A percentile compares a stretch with the other conserved stretches of the same genome.
These are phyloP conservation scores for Cryptococcus depauperatus DNA, from an alignment of 1,284 basidiomycete species.

Conservation along the genomic window DNA sequence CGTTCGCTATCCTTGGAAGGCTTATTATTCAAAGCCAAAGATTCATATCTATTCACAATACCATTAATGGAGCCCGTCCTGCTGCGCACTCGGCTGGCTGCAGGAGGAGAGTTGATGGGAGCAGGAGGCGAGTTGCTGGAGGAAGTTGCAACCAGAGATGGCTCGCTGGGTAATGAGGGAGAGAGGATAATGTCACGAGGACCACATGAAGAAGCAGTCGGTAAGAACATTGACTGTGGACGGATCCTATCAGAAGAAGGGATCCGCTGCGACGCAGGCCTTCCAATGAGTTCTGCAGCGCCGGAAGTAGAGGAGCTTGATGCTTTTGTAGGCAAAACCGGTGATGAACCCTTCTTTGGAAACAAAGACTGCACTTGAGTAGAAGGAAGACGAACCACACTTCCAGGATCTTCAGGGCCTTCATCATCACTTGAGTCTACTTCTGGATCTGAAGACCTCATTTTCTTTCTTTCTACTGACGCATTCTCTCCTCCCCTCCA, in stretches of 20 bases:
- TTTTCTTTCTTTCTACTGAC: neutral
- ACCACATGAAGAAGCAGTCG: conserved; percentile 6
- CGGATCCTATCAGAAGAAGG: conserved; percentile 11
- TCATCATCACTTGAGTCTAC: conserved; percentile 34
- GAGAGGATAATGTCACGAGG: neutral
- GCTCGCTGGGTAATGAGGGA: conserved; percentile 3
- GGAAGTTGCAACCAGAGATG: neutral
- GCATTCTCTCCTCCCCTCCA: conserved; percentile 1
- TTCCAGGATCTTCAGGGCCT: conserved; percentile 21
- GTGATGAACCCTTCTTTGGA: no score
- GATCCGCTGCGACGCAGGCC: neutral
- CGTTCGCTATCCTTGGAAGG: neutral
- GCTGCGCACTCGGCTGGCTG: conserved; percentile 9
- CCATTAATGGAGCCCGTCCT: conserved; percentile 41
- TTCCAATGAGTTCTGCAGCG: neutral
- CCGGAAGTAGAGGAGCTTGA: conserved; percentile 3
- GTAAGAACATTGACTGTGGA: conserved; percentile 28
- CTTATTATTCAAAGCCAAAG: neutral
- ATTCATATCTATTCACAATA: conserved; percentile 37
- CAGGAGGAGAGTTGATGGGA: neutral
- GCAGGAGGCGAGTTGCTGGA: neutral
- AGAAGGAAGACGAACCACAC: neutral
- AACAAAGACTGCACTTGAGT: neutral
- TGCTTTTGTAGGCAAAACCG: conserved; percentile 9
- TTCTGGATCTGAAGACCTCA: neutral